Conservation (phyloP, 2,329 filamentous ascomycete genomes). For the Paracoccidioides lutzii region DNA sequence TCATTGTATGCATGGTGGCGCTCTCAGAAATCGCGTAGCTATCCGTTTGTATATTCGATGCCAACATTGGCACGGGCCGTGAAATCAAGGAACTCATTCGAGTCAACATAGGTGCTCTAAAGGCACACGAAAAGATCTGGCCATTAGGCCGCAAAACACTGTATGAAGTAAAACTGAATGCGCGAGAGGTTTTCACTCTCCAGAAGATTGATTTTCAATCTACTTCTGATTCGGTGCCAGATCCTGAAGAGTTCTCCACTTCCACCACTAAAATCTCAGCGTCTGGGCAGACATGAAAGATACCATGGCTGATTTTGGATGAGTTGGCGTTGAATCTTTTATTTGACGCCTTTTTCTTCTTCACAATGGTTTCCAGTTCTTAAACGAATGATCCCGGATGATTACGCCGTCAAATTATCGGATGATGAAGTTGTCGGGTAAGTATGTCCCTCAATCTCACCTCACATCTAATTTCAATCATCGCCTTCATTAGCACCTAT, state of each 20-base stretch:
- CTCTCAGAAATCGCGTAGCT: background rate
- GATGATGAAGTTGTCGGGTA: too few species aligned
- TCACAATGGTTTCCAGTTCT: background rate
- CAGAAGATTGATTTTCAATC: background rate
- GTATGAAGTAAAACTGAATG: conserved; percentile 1
- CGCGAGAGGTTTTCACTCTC: background rate
- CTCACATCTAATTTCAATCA: too few species aligned
- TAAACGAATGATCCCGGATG: background rate
- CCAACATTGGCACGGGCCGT: background rate
- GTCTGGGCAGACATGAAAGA: background rate
- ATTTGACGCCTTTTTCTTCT: background rate
- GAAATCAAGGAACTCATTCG: conserved; percentile 1
- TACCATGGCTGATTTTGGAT: background rate
- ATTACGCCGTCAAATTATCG: background rate
- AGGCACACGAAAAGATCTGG: conserved; percentile 1
- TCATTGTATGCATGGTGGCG: conserved; percentile 4
- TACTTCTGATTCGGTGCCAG: background rate
- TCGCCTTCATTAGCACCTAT: too few species aligned
- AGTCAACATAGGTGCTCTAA: conserved; percentile 2
- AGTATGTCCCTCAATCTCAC: too few species aligned
- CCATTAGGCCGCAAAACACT: background rate
- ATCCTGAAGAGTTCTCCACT: background rate
- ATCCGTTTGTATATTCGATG: conserved; percentile 1
- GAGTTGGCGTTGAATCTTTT: background rate
- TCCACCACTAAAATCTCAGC: too few species aligned